phyloP scores from a whole-genome alignment of 2,329 filamentous ascomycete genomes.

The Myotisia sp. region DNA sequence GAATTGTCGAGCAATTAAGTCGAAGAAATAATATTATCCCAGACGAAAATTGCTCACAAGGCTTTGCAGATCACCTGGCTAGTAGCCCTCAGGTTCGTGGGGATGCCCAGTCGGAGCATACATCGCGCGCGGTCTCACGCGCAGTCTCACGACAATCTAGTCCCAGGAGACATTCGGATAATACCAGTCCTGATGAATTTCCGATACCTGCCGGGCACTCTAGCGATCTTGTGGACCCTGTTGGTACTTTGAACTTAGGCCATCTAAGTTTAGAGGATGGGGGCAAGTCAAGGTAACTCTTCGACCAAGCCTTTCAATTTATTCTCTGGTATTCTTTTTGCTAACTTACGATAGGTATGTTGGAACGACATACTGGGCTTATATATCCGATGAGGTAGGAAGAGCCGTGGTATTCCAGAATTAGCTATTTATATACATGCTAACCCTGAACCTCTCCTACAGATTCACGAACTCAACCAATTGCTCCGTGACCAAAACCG shows the following conservation, averaged over 20 bases:
- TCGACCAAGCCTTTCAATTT: too few relatives aligned
- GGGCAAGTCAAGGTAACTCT: constrained; percentile 24
- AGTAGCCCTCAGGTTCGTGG: neutral
- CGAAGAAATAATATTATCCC: constrained; percentile 15
- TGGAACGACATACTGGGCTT: constrained; percentile 33
- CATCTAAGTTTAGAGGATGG: constrained; percentile 32
- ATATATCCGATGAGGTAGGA: constrained; percentile 31
- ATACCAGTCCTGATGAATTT: constrained; percentile 26
- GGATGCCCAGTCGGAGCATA: neutral
- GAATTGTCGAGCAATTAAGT: constrained; percentile 32
- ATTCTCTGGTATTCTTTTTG: neutral
- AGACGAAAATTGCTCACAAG: neutral
- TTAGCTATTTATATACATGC: too few relatives aligned
- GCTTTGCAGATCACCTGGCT: constrained; percentile 1
- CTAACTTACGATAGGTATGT: constrained; percentile 25
- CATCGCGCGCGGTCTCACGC: constrained; percentile 4
- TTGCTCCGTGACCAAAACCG: constrained; percentile 29
- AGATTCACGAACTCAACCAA: constrained; percentile 33
- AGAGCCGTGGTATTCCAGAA: too few relatives aligned
- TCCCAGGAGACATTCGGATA: constrained; percentile 23
- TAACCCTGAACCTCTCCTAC: constrained; percentile 11
- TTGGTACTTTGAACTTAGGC: constrained; percentile 28
- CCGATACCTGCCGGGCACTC: constrained; percentile 29
- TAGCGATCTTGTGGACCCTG: constrained; percentile 30
- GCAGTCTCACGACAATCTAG: constrained; percentile 18